Base-by-base conservation (phyloP, 139 green algal species). In the Diplosphaera chodatii region DNA sequence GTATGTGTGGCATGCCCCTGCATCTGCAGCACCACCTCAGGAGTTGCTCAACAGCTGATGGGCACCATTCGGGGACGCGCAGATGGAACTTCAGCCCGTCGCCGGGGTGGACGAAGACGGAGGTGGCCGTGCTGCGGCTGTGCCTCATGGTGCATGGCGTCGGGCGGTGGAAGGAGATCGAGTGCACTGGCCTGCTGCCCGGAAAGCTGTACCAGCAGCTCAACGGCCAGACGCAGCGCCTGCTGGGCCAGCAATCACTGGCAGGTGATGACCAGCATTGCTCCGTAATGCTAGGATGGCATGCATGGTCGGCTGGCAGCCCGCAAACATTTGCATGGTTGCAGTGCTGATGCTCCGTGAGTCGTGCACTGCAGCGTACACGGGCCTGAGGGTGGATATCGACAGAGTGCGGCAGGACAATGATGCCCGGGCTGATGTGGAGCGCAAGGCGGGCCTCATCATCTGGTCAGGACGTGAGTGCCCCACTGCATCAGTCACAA, bases 71-170 rank as follows among this genome's bases (percentile, higher is more conserved):
- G n/a, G n/a, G n/a, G n/a, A n/a, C n/a, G 6, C 34, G 66, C 84
- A 96, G 91, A 22, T 96, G 92, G 92, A 97, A 97, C 77, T 96
- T 96, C 75, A 93, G 91, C 13, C 85, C 89, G 3, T 90, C 89
- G 0, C 92, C 92, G 6, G 92, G 92, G 20, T 97, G 92, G 91
- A 92, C 83, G 23, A 86, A 87, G 32, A 87, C 95, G 56, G 92
- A 97, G 75, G 85, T 77, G 3, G 67, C 82, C 20, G 88, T 90
- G 0, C 78, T 97, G 8, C 88, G 90, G 67, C 84, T 95, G 32
- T 90, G 83, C 64, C 82, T 97, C 6, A 94, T 94, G 87, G 89
- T 92, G 71, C 86, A 88, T 74, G 92, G 92, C 28, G 72, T 96
- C 20, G 92, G 92, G 8, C 76, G 82, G 33, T 97, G 92, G 92